Evolutionary conservation across 208 protist species (phyloP), one percentile per base, ranked within the genome.

Genomic region (Trypanosoma vivax): DNA sequence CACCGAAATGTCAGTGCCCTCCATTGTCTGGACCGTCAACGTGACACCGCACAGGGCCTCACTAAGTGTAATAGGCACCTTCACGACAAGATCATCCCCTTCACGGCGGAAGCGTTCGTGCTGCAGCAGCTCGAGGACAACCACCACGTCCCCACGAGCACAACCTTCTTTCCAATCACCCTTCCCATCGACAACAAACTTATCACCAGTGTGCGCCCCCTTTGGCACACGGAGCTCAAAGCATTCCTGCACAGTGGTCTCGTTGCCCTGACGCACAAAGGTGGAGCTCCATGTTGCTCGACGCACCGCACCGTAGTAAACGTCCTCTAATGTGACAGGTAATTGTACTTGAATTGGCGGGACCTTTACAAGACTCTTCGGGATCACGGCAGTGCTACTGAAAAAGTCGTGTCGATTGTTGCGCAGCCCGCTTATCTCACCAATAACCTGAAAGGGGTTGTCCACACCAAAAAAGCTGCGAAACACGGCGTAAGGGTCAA

Each of bases 11-110:
- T 85, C 73, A 23, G 71, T 65, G 3, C 69, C 80, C 25, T 94
- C 83, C 77, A 92, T 94, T 31, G 77, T 90, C 25, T 67, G 53
- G 46, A 88, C 79, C 13, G 70, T 83, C 27, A 91, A 61, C 19
- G 83, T 90, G 24, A 84, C 83, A n/a, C 87, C 87, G 52, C 81
- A 92, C 10, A 94, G 79, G 1, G 87, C 83, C 46, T 94, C 87
- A 19, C 67, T 71, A 39, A 94, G 74, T 2, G 75, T 77, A 35
- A 94, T 77, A 45, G 65, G 68, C 2, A 74, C 73, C 41, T 47
- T 48, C 7, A 83, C 74, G 4, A 91, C 79, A 19, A 94, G 51
- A 48, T 94, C 75, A 52, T 92, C 73, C 7, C 74, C 88, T 43
- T 94, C 83, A n/a, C 88, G 81, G 11, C 76, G 75, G 51, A 91